These are phyloP conservation scores for Trametes villosa DNA, from an alignment of 768 basidiomycete genomes.

Conservation along the genomic window DNA sequence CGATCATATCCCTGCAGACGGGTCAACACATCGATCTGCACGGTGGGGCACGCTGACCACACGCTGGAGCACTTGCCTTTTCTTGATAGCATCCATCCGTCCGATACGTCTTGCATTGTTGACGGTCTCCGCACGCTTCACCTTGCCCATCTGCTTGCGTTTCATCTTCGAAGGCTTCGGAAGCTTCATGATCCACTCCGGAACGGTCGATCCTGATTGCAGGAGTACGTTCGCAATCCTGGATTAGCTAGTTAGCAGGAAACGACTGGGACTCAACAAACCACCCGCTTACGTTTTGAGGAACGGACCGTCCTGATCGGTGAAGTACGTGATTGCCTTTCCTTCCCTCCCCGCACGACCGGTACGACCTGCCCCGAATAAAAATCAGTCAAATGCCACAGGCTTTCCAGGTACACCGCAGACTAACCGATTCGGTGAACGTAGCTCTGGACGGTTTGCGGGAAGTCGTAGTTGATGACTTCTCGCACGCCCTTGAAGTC, in stretches of 20 bases:
- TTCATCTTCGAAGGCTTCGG: conserved; percentile 92
- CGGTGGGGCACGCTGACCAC: not conserved
- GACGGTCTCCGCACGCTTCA: conserved; percentile 76
- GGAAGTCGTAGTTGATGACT: conserved; percentile 98
- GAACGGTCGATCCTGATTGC: conserved; percentile 88
- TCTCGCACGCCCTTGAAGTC: conserved; percentile 94
- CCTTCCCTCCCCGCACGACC: conserved; percentile 93
- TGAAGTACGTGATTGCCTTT: conserved; percentile 95
- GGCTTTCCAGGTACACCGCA: not conserved
- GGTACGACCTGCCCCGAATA: conserved; percentile 68
- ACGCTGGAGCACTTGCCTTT: conserved; percentile 49
- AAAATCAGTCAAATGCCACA: not conserved
- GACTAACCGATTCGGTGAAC: conserved; percentile 87
- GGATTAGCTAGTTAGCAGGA: not conserved
- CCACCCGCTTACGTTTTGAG: conserved; percentile 73
- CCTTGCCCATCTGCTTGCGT: conserved; percentile 82
- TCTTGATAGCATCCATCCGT: conserved; percentile 71
- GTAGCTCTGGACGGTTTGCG: conserved; percentile 93
- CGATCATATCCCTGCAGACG: conserved; percentile 71
- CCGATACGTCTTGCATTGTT: conserved; percentile 73
- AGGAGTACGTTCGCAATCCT: conserved; percentile 96
- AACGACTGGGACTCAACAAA: not conserved
- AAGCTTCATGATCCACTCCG: conserved; percentile 95
- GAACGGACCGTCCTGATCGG: conserved; percentile 88
- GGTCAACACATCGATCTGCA: conserved; percentile 5